Base-by-base conservation (phyloP, 257 asterid species). In the Plantago elongata region DNA sequence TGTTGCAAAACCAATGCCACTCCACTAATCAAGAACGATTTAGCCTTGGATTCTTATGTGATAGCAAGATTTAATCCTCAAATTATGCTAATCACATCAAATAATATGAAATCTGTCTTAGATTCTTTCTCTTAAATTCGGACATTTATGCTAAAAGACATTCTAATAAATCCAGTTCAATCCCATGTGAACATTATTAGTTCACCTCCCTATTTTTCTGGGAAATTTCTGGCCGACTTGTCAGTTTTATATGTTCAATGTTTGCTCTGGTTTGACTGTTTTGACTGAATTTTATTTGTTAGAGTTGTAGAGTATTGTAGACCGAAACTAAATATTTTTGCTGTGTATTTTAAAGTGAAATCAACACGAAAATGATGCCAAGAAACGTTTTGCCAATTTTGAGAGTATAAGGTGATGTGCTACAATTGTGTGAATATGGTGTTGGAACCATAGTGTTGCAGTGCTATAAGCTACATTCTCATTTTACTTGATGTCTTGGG, bases 11-110 rank as follows among this genome's bases (percentile, higher is more conserved):
- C 66, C 67, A 59, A 75, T 72, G 77, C 71, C 59, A 63, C 59
- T 71, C 75, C 72, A 72, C 78, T 72, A 72, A 77, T 2, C 13
- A 3, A 9, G 73, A 65, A 75, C 76, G 82, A 77, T 80, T 77
- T 69, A 69, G 22, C 13, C 34, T 64, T 79, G 77, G 81, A 80
- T 70, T 72, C 66, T 69, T 68, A 71, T 57, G 75, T 67, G 43
- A 56, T n/a, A 63, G 68, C 65, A 42, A 50, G 27, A 61, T 49
- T 66, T 66, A 61, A 52, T 9, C n/a, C n/a, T 62, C 69, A 66
- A 40, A 54, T 69, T 70, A 54, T 57, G 60, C 79, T 69, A 78
- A 78, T 81, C 89, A 75, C 77, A 58, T 78, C 64, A 59, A 17
- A 30, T 34, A 34, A 34, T 34, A 34, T 34, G 38, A 34, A 34